Evolutionary conservation across 2,329 filamentous ascomycete species (phyloP), one percentile per base, ranked within the genome.

Genomic region (Beauveria rudraprayagi): DNA sequence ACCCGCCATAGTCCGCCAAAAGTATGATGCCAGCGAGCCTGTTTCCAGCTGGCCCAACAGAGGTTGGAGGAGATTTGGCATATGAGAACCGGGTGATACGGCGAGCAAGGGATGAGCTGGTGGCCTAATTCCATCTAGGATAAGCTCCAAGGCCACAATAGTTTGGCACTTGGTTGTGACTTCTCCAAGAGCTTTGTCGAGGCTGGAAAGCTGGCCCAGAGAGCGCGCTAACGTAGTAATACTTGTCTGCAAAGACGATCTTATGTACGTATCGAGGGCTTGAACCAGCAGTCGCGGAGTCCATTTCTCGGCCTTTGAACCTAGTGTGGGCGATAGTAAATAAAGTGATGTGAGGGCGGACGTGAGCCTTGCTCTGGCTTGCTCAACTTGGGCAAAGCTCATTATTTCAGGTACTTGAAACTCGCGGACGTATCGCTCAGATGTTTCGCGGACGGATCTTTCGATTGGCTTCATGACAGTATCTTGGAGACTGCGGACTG

Each of bases 1-100:
- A 1, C 89, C 85, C 0, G 94, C 94, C 68, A 97, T 83, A 9
- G 89, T 90, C 58, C 94, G 83, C 92, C 94, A 99, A 76, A 96
- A 99, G 72, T 93, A 96, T 0, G 90, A 93, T 1, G 91, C 86
- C 17, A 99, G 78, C 2, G 90, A 94, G 0, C 90, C 85, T 0
- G 92, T 96, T 73, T 97, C 94, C 8, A 99, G 83, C n/a, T 87
- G 80, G 11, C 83, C 77, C 9, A 96, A 82, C 0, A 96, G 77
- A 0, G 87, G 87, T 61, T 88, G 83, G 0, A 97, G 80, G 47
- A 97, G 81, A 61, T 78, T 83, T 3, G 70, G 63, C 22, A 74
- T 70, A 5, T 70, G 68, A 52, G 76, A 72, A 50, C 78, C 70
- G 26, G 64, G 62, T 3, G 67, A 53, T 10, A 60, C 60, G 3